Evolutionary conservation across 2,329 filamentous ascomycete species (phyloP).

Genomic region (Trichoderma atrobrunneum): DNA sequence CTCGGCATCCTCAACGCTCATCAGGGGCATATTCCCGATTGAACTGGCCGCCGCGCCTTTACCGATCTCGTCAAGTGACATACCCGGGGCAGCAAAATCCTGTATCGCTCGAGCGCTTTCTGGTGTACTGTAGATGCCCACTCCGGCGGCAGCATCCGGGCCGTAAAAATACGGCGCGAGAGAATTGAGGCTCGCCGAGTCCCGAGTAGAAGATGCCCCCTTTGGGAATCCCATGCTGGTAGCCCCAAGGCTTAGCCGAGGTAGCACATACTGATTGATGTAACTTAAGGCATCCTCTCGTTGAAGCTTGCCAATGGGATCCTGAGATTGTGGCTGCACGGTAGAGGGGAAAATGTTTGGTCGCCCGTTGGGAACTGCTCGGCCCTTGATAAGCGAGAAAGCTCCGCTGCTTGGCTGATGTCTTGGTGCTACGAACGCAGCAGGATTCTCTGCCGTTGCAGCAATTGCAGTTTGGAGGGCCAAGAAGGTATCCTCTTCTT

Average conservation of each 20-base stretch:
- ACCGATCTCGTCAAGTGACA: conserved; percentile 30
- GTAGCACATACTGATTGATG: conserved; percentile 67
- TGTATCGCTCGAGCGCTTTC: conserved; percentile 37
- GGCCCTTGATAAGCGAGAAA: conserved; percentile 62
- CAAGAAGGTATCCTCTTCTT: conserved; percentile 69
- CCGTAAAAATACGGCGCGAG: conserved; percentile 57
- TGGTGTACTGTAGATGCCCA: conserved; percentile 42
- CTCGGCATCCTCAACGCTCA: conserved; percentile 64
- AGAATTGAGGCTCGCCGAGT: conserved; percentile 51
- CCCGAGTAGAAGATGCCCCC: conserved; percentile 38
- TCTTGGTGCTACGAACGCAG: conserved; percentile 54
- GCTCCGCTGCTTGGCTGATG: conserved; percentile 54
- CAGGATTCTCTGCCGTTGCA: conserved; percentile 48
- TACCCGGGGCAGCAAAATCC: conserved; percentile 33
- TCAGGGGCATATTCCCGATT: conserved; percentile 48
- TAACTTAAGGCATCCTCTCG: conserved; percentile 65
- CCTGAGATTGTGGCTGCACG: conserved; percentile 47
- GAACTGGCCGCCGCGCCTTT: conserved; percentile 31
- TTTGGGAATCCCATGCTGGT: conserved; percentile 44
- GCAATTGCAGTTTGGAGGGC: conserved; percentile 62
- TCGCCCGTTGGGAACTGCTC: conserved; percentile 62
- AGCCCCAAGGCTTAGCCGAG: conserved; percentile 53
- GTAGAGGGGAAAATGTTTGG: conserved; percentile 59
- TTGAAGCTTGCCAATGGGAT: conserved; percentile 63
- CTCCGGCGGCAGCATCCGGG: conserved; percentile 43